These are phyloP conservation scores for Chaetomidium leptoderma DNA, from an alignment of 495 filamentous ascomycete species.

Conservation along the genomic window DNA sequence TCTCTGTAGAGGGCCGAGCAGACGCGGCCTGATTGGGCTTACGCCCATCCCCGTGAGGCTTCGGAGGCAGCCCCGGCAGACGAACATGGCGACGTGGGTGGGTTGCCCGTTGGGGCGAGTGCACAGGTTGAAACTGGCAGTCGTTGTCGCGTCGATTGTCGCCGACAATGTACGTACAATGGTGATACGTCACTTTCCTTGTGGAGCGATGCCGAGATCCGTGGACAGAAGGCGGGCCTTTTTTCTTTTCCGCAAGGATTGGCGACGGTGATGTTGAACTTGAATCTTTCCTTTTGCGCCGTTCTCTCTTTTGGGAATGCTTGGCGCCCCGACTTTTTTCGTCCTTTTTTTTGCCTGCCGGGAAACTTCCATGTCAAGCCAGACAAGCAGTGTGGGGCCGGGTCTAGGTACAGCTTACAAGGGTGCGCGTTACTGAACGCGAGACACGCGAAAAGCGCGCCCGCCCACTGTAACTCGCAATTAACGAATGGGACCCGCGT, in stretches of 20 bases:
- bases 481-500: slow-evolving; percentile 12
- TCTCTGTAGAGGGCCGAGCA: slow-evolving; percentile 4
- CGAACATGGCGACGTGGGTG: slow-evolving; percentile 34
- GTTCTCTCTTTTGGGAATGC: slow-evolving; percentile 3
- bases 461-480: slow-evolving; percentile 19
- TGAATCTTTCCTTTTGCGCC: not conserved
- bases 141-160: not conserved
- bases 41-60: slow-evolving; percentile 19
- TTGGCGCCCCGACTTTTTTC: slow-evolving; percentile 7
- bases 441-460: slow-evolving; percentile 31
- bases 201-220: no score
- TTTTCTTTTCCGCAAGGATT: not conserved
- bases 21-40: slow-evolving; percentile 9
- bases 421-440: slow-evolving; percentile 22
- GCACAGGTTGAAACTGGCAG: not conserved
- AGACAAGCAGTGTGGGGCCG: not conserved
- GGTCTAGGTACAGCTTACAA: not conserved
- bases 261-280: not conserved
- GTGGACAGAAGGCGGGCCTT: not conserved
- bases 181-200: not conserved
- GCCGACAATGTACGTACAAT: not conserved
- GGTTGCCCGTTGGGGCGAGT: not conserved
- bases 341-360: slow-evolving; percentile 17
- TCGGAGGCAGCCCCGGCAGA: slow-evolving; percentile 38
- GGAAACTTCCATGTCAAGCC: not conserved